These are phyloP conservation scores for Silene noctiflora DNA, from an alignment of 179 eudicot genomes.

Conservation along the genomic window DNA sequence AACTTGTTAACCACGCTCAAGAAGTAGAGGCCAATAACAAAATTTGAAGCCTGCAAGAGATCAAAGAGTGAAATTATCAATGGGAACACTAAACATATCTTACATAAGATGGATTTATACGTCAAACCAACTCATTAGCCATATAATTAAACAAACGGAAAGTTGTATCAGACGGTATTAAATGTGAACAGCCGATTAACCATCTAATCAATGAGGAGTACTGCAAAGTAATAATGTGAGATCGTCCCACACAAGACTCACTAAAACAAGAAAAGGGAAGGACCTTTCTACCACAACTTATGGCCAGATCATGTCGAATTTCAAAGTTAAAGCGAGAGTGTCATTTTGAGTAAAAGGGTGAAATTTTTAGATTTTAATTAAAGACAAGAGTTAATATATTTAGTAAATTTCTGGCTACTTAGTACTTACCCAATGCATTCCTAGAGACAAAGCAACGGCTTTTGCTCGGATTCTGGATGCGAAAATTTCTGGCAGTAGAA, in stretches of 20 bases:
- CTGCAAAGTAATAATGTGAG: no score
- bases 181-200: no score
- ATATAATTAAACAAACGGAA: no score
- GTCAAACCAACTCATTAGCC: no score
- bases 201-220: no score
- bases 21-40: constrained; percentile 79
- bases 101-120: no score
- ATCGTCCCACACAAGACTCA: no score
- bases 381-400: neutral
- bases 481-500: constrained; percentile 92
- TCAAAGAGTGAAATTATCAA: neutral
- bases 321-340: neutral
- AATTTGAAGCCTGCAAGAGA: constrained; percentile 67
- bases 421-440: constrained; percentile 95
- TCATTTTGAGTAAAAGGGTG: neutral
- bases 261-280: neutral
- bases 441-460: constrained; percentile 89
- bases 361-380: neutral
- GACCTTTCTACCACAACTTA: neutral
- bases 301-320: neutral
- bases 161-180: no score
- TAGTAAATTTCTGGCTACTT: constrained; percentile 23
- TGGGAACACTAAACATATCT: no score
- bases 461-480: constrained; percentile 98
- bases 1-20: constrained; percentile 83